Base-by-base conservation (phyloP, 108 stramenopile species). In the Parietichytrium sp. region DNA sequence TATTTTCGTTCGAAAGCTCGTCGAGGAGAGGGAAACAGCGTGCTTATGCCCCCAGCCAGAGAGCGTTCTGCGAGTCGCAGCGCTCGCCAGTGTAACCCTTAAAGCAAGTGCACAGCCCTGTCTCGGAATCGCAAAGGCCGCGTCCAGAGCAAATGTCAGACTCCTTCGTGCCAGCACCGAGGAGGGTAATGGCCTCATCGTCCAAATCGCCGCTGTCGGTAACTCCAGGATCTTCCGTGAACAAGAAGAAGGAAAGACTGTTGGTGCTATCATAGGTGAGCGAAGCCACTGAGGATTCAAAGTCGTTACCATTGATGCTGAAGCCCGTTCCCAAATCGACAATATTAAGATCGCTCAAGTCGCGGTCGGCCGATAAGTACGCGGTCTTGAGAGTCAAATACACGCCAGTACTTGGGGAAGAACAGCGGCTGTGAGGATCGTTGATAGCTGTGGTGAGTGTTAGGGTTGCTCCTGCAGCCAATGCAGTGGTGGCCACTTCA, bases 51-150 rank as follows among this genome's bases (percentile, higher is more conserved):
- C 61, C 61, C 8, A 72, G 38, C 61, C 83, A 72, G 33, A 88
- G 88, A 18, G 88, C 88, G 47, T 79, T 85, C 81, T 89, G 88
- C 33, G 49, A 27, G 50, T 52, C 18, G 81, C 87, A 88, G 82
- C 51, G 47, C 33, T 79, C 85, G 49, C 82, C 82, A 55, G 82
- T 86, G 84, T 88, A 92, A 29, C 92, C 92, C 48, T 82, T 80
- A 82, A 93, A 92, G 86, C 92, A 93, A 47, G 85, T 52, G 84
- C 92, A 92, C 3, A 87, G 29, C 29, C 89, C 92, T 0, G 78
- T 78, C 15, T 51, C 53, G 3, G 47, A 79, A 50, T 91, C 84
- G 79, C 92, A 93, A 36, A 72, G 38, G 31, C 92, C 92, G 49
- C 92, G 82, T 47, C 86, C 84, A 13, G 87, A 88, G 89, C 92